phyloP scores from a whole-genome alignment of 108 stramenopile genomes.

The Pseudonitzschia delicatissima region DNA sequence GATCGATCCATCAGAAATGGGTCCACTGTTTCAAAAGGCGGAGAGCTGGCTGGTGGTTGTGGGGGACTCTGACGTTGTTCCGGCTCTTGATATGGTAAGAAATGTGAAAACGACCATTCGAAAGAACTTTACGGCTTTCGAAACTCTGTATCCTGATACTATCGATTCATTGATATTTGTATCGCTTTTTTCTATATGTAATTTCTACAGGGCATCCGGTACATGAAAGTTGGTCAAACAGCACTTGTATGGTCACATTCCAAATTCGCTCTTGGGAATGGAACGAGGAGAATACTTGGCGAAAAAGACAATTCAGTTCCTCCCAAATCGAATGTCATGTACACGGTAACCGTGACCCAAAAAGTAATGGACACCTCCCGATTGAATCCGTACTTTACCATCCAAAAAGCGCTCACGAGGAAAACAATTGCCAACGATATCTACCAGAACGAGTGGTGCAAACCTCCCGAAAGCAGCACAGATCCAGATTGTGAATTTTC shows the following conservation, averaged over 20 bases:
- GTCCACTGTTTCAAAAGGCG: slow-evolving; percentile 29
- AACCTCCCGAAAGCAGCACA: slow-evolving; percentile 1
- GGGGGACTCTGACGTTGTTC: slow-evolving; percentile 53
- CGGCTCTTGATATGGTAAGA: slow-evolving; percentile 46
- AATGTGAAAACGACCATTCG: neutral
- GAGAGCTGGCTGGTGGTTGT: slow-evolving; percentile 46
- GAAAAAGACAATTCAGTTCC: slow-evolving; percentile 23
- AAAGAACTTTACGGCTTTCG: too few species aligned
- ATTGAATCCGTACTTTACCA: slow-evolving; percentile 43
- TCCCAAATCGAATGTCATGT: slow-evolving; percentile 42
- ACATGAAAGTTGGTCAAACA: slow-evolving; percentile 43
- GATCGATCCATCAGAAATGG: slow-evolving; percentile 11
- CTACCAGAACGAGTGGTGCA: slow-evolving; percentile 36
- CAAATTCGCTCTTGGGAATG: slow-evolving; percentile 52
- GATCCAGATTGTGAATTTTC: slow-evolving; percentile 24
- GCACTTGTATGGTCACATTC: slow-evolving; percentile 46
- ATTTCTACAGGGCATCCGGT: slow-evolving; percentile 41
- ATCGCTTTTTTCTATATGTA: neutral
- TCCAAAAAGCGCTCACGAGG: slow-evolving; percentile 36
- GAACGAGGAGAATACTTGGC: slow-evolving; percentile 18
- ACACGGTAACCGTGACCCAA: slow-evolving; percentile 33
- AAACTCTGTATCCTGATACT: too few species aligned
- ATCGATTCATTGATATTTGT: neutral
- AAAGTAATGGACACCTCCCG: slow-evolving; percentile 41
- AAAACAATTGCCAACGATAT: slow-evolving; percentile 60